Evolutionary conservation across 2,329 filamentous ascomycete species (phyloP), one percentile per base, ranked within the genome.

Genomic region (Cercospora sp.): DNA sequence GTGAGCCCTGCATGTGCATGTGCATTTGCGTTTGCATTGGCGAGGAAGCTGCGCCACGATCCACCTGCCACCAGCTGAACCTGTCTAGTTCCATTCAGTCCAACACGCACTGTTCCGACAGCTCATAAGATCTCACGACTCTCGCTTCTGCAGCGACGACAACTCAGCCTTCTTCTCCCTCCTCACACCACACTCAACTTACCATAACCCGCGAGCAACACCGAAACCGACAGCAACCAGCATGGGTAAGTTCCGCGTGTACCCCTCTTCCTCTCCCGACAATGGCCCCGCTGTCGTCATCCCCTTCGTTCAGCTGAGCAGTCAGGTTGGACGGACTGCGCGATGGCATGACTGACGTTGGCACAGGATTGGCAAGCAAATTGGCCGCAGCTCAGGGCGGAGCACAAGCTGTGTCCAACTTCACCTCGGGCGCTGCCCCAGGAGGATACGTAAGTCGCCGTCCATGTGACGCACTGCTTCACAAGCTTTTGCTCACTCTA

Each of bases 401-500:
- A 53, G 71, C 73, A 13, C 58, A 55, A 23, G 69, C 75, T 6
- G 68, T 75, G 16, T 67, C 74, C 10, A 76, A 75, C 66, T 75
- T 71, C 67, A 58, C 68, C 55, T 65, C 69, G 42, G 67, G 60
- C 60, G 69, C 65, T 58, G 68, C 60, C 58, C 76, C 53, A 70
- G 80, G 81, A 73, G 81, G 82, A 79, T 86, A 87, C 78, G 86
- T 88, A 80, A 84, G 86, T 86, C 65, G 64, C 40, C 42, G 64
- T 62, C 36, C 67, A 64, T 67, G 66, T 66, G 68, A 70, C 68
- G 68, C 64, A 55, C 60, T 64, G 62, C 64, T 69, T 66, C 59
- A 66, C 71, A 65, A 45, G 28, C 18, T 33, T 70, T 61, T 66
- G 67, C 72, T 73, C 69, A 76, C 73, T 73, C 72, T 48, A 65